These are phyloP conservation scores for Populus hybrid DNA, from an alignment of 441 rosid species.

Conservation along the genomic window DNA sequence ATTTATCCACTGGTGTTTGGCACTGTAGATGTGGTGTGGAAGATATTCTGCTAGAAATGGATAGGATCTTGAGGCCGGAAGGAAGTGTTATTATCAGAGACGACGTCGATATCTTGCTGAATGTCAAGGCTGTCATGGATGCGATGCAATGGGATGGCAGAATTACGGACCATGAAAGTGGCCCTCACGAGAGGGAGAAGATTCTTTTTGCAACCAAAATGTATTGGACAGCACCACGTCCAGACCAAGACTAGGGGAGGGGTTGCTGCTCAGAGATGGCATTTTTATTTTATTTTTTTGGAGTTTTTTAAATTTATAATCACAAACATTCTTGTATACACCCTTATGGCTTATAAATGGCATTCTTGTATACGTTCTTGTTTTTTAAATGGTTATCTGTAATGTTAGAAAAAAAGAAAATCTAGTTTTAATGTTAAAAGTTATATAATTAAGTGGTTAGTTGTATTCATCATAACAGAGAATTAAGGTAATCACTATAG, in stretches of 20 bases:
- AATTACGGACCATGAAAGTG: slow-evolving; percentile 54
- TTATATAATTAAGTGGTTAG: no score
- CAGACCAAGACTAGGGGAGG: slow-evolving; percentile 13
- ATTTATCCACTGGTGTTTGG: background rate
- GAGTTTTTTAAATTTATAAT: background rate
- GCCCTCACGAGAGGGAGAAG: slow-evolving; percentile 56
- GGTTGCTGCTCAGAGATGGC: background rate
- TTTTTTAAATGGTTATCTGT: no score
- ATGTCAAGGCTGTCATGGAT: slow-evolving; percentile 40
- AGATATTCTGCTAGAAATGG: slow-evolving; percentile 63
- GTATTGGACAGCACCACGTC: slow-evolving; percentile 47
- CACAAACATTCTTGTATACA: no score
- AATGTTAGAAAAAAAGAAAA: no score
- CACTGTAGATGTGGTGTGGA: slow-evolving; percentile 48
- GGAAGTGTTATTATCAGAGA: slow-evolving; percentile 60
- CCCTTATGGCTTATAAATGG: no score
- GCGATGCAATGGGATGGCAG: slow-evolving; percentile 50
- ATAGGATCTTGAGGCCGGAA: slow-evolving; percentile 61
- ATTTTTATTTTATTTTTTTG: background rate
- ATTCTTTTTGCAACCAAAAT: slow-evolving; percentile 51
- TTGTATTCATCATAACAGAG: no score
- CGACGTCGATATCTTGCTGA: slow-evolving; percentile 46
- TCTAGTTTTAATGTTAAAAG: no score
- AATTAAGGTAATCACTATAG: no score
- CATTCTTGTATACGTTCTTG: no score